Conservation (phyloP, 768 basidiomycete genomes). For the Astraeus odoratus region DNA sequence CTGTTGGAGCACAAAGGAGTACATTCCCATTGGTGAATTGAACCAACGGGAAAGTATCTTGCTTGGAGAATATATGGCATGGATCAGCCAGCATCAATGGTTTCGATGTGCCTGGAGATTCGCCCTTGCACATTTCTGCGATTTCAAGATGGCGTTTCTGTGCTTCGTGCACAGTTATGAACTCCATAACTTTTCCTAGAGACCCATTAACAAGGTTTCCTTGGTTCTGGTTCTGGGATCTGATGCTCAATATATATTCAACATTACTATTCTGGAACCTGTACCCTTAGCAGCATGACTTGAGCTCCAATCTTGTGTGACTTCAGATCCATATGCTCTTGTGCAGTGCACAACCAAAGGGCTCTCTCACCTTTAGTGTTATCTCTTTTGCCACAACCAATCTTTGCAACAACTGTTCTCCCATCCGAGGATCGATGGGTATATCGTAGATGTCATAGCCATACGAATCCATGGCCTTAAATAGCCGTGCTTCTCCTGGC, state of each 20-base stretch:
- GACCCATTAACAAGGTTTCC: slow-evolving; percentile 73
- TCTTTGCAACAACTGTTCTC: slow-evolving; percentile 34
- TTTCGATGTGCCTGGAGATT: slow-evolving; percentile 8
- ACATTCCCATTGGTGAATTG: slow-evolving; percentile 25
- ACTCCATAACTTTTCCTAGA: slow-evolving; percentile 64
- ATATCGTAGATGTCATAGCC: slow-evolving; percentile 34
- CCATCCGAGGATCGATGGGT: slow-evolving; percentile 25
- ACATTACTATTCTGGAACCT: background rate
- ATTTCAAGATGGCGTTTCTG: slow-evolving; percentile 18
- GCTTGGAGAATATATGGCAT: slow-evolving; percentile 7
- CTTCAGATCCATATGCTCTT: too few species aligned
- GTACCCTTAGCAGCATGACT: slow-evolving; percentile 57
- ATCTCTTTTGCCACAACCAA: slow-evolving; percentile 44
- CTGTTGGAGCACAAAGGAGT: slow-evolving; percentile 27
- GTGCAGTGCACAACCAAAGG: background rate
- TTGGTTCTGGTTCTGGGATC: slow-evolving; percentile 25
- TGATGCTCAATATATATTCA: background rate
- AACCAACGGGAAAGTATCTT: slow-evolving; percentile 29
- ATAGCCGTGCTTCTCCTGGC: slow-evolving; percentile 27
- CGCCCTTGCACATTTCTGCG: slow-evolving; percentile 20
- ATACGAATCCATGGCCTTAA: slow-evolving; percentile 36
- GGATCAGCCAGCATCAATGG: slow-evolving; percentile 8
- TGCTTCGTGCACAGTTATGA: slow-evolving; percentile 26
- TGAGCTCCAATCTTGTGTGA: slow-evolving; percentile 52
- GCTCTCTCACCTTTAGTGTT: slow-evolving; percentile 38